Evolutionary conservation across 768 basidiomycete species (phyloP), one percentile per base, ranked within the genome.

Genomic region (Multifurca ochricompacta): DNA sequence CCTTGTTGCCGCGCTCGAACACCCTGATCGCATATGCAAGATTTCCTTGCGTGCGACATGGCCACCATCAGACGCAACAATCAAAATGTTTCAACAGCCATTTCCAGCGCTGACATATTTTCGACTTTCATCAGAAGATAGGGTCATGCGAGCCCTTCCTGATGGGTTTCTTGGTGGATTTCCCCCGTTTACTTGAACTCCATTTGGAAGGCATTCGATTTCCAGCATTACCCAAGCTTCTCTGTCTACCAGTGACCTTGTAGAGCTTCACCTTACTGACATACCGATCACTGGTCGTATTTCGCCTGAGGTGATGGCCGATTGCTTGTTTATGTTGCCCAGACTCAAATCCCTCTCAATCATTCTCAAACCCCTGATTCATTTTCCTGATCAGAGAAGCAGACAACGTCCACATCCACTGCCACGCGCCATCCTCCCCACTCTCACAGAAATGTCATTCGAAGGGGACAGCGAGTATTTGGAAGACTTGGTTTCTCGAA

Each of bases 261-360:
- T 55, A 16, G n/a, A 25, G 13, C 48, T 55, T 6, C 35, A 14
- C 3, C 42, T 55, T 19, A 42, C 49, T 7, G 36, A 44, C n/a
- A 55, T 55, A 8, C 54, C 54, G 3, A 30, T 14, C 27, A 13
- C 35, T 23, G 47, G 54, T 6, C 44, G 44, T 14, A 25, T 55
- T 14, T 31, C 54, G 32, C 35, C 48, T 7, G 48, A 50, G 19
- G 42, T 8, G 7, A 25, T 55, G 21, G 35, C 23, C 42, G 16
- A 9, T 4, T 10, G 45, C 7, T 25, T 53, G 10, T 40, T 30
- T 23, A 28, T 9, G 2, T 18, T 25, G 23, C 31, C 36, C 7
- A 30, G 21, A 30, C 52, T 53, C 30, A 14, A 40, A 39, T 32
- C 4, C 19, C 45, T 53, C 27, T 16, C 11, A 7, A 23, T 53